Percentiles rank a stretch among this genome's conserved stretches.
Conservation (phyloP, 1,284 basidiomycete genomes). For the Phenoliferia sp. region DNA sequence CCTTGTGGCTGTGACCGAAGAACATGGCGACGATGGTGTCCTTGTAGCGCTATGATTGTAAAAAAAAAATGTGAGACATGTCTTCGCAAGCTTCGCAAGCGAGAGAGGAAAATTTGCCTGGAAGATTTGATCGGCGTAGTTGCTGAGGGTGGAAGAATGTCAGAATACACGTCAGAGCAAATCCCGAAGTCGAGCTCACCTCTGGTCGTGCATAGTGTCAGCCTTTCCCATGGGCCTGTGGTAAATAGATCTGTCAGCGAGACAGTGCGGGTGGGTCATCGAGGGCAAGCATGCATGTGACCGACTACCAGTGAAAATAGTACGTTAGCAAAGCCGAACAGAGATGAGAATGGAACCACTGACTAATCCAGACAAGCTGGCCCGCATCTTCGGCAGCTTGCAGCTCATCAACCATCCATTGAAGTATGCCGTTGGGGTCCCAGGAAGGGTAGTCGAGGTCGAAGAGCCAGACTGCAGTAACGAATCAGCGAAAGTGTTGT, state of each 20-base stretch:
- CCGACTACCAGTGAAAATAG: conserved; percentile 23
- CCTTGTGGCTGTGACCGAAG: conserved; percentile 48
- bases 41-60: conserved; percentile 55
- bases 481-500: not conserved
- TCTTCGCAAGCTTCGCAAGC: too few species aligned
- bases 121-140: too few species aligned
- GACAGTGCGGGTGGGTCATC: not conserved
- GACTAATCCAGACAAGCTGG: conserved; percentile 48
- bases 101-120: too few species aligned
- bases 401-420: conserved; percentile 50
- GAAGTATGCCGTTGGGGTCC: conserved; percentile 49
- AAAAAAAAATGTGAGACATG: too few species aligned
- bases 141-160: too few species aligned
- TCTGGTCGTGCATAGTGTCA: conserved; percentile 45
- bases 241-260: conserved; percentile 7
- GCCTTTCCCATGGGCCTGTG: conserved; percentile 45
- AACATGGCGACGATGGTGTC: conserved; percentile 55
- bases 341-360: not conserved
- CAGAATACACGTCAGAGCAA: too few species aligned
- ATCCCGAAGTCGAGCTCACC: too few species aligned
- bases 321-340: not conserved
- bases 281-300: conserved; percentile 19
- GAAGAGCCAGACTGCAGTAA: conserved; percentile 47
- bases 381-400: conserved; percentile 55
- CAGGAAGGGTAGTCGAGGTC: conserved; percentile 44